Evolutionary conservation across 768 basidiomycete genomes (phyloP), one percentile per base, ranked within the genome.

Genomic region (Xerocomellus dryophilus): DNA sequence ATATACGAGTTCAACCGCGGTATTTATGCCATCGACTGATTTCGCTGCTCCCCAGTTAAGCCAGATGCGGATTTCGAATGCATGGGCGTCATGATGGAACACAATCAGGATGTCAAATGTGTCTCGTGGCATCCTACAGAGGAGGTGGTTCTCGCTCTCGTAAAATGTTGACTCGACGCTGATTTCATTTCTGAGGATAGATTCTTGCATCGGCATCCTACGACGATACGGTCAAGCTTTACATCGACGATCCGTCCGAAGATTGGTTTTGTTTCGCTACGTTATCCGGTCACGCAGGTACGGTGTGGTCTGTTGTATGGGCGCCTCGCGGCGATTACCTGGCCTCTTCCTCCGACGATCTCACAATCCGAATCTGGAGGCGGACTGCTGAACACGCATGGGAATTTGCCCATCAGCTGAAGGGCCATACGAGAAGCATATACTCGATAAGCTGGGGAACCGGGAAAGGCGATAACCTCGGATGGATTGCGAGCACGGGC

Each of bases 181-280:
- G 42, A 60, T 62, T 57, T 45, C 56, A 18, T 1, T 44, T 50
- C 29, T 29, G 60, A 67, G 62, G 55, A 64, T 71, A 96, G 90
- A 92, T 98, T 57, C 85, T 99, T 50, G 96, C 96, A 25, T 98
- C 96, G 2, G 91, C 85, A 4, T 98, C 96, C 0, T 99, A 98
- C 73, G 97, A 99, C 66, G 95, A 98, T 61, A 93, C 90, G 2
- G 88, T 99, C 68, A 93, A 91, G 56, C 82, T 99, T 27, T 94
- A 95, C 71, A 73, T 90, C 50, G 94, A 98, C 63, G 95, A 98
- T 67, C 93, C 93, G 0, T 83, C 83, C 25, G 92, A 96, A 57
- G 97, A 99, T 68, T 98, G 97, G 93, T 90, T 81, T 62, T 88
- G 86, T 64, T 88, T 93, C 58, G 69, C 83, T 53, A 95, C 93